phyloP scores from a whole-genome alignment of 441 rosid genomes.

The Bruguiera hainesii region DNA sequence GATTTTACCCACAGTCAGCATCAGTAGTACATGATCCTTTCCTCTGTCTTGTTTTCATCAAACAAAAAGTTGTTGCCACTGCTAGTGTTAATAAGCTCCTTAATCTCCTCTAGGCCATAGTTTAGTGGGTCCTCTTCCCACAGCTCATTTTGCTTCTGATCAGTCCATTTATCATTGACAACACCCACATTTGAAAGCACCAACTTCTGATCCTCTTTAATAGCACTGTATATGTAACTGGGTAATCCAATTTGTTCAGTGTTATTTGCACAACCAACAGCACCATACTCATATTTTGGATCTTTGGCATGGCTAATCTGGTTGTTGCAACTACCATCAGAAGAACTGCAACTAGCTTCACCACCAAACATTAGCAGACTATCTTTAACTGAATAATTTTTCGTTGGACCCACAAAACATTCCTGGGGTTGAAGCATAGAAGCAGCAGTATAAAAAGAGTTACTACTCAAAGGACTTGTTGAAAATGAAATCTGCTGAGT shows the following conservation, averaged over 20 bases:
- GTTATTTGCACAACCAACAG: background rate
- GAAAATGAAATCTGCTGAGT: conserved; percentile 38
- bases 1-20: conserved; percentile 35
- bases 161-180: conserved; percentile 16
- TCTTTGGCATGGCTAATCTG: conserved; percentile 30
- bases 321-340: conserved; percentile 54
- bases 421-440: conserved; percentile 37
- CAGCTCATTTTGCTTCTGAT: conserved; percentile 25
- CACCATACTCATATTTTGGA: conserved; percentile 15
- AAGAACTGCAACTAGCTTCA: conserved; percentile 51
- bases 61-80: conserved; percentile 45
- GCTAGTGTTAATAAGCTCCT: conserved; percentile 51
- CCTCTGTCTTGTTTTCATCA: conserved; percentile 63
- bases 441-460: conserved; percentile 10
- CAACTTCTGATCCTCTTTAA: conserved; percentile 33
- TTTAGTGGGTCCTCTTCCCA: conserved; percentile 40
- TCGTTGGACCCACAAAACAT: conserved; percentile 23
- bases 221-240: conserved; percentile 24
- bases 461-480: conserved; percentile 26
- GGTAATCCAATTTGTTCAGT: conserved; percentile 25
- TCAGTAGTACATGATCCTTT: conserved; percentile 40
- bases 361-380: conserved; percentile 29
- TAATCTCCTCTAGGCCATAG: conserved; percentile 79
- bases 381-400: conserved; percentile 28
- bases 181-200: conserved; percentile 17